Percentiles rank a stretch among this genome's conserved stretches.
Conservation (phyloP, 306 rosid species). For the Cercis canadensis region DNA sequence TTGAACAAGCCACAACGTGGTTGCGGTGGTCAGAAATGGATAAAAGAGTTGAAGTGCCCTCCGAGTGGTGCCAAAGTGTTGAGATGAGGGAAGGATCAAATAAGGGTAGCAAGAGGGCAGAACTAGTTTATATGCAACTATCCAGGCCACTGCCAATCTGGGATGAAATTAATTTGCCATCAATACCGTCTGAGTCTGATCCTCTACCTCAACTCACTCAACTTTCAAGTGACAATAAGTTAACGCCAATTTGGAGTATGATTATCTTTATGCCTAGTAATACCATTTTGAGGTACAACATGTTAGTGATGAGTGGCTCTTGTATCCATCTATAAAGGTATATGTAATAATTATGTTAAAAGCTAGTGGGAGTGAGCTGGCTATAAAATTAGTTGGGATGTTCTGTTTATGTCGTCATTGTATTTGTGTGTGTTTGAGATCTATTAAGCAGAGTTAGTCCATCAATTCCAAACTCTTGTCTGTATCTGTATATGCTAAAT, state of each 20-base stretch:
- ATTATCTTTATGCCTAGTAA: too few relatives aligned
- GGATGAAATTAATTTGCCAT: slow-evolving; percentile 71
- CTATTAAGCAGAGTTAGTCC: too few relatives aligned
- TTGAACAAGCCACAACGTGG: slow-evolving; percentile 62
- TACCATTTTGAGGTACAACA: neutral
- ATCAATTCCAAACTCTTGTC: too few relatives aligned
- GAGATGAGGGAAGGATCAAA: slow-evolving; percentile 58
- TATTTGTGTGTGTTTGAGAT: too few relatives aligned
- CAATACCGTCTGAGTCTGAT: slow-evolving; percentile 50
- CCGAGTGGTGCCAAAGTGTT: slow-evolving; percentile 56
- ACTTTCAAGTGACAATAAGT: too few relatives aligned
- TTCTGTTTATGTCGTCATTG: too few relatives aligned
- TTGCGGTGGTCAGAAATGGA: slow-evolving; percentile 51
- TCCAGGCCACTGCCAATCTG: slow-evolving; percentile 66
- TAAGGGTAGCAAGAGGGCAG: slow-evolving; percentile 52
- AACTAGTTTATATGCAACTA: slow-evolving; percentile 68
- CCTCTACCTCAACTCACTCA: too few relatives aligned
- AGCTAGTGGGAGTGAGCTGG: neutral
- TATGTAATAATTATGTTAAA: neutral
- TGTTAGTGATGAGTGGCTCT: neutral
- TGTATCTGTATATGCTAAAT: too few relatives aligned
- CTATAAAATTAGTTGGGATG: too few relatives aligned
- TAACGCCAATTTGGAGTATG: too few relatives aligned
- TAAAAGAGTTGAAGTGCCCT: slow-evolving; percentile 50
- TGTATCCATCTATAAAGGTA: too few relatives aligned